Evolutionary conservation across 2,329 filamentous ascomycete species (phyloP).

Genomic region (Paecilomyces niveus): DNA sequence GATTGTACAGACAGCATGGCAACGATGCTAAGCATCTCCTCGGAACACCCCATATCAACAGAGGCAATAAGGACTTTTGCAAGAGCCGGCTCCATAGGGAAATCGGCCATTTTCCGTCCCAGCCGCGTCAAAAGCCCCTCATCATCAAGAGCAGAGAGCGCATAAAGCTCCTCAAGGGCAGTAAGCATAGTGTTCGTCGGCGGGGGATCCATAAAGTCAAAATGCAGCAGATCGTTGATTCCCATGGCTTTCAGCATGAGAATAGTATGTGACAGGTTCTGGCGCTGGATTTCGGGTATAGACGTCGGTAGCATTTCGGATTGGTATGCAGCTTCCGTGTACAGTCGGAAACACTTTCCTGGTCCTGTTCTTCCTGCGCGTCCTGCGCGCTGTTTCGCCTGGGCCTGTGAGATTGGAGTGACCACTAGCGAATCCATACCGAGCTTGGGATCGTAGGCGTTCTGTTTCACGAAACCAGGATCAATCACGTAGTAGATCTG

Average conservation of each 20-base stretch:
- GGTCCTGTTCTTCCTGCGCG: slow-evolving; percentile 90
- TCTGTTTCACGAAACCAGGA: slow-evolving; percentile 96
- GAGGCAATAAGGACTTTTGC: slow-evolving; percentile 86
- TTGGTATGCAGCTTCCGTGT: slow-evolving; percentile 91
- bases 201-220: slow-evolving; percentile 98
- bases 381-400: slow-evolving; percentile 89
- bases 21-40: slow-evolving; percentile 90
- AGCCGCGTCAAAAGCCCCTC: slow-evolving; percentile 88
- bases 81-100: slow-evolving; percentile 91
- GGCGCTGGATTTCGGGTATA: slow-evolving; percentile 91
- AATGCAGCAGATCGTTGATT: slow-evolving; percentile 93
- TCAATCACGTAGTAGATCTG: slow-evolving; percentile 97
- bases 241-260: slow-evolving; percentile 99
- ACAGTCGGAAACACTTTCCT: slow-evolving; percentile 91
- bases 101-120: slow-evolving; percentile 95
- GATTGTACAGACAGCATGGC: slow-evolving; percentile 84
- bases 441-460: slow-evolving; percentile 91
- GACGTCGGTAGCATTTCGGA: slow-evolving; percentile 95
- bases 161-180: slow-evolving; percentile 90
- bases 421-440: slow-evolving; percentile 97
- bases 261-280: slow-evolving; percentile 88
- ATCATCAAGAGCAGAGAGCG: slow-evolving; percentile 83
- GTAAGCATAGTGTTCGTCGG: slow-evolving; percentile 97
- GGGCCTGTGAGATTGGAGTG: slow-evolving; percentile 92
- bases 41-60: slow-evolving; percentile 80